These are phyloP conservation scores for Solanum gracilifrons DNA, from an alignment of 257 asterid genomes.

Conservation along the genomic window DNA sequence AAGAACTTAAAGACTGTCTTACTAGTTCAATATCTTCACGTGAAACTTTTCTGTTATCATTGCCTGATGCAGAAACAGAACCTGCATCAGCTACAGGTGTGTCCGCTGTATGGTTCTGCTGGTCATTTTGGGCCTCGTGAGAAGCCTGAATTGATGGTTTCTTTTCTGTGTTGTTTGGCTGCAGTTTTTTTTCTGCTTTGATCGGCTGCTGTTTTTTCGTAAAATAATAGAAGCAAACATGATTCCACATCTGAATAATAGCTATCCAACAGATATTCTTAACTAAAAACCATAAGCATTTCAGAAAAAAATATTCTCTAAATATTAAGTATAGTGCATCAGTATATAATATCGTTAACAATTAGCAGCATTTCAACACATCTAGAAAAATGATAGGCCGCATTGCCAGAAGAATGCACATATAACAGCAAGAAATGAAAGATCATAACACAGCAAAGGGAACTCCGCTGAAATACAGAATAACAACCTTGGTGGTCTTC, in stretches of 20 bases:
- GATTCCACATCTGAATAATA: neutral
- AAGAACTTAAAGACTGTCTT: constrained; percentile 17
- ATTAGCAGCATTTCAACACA: neutral
- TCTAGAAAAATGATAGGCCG: neutral
- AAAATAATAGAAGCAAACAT: neutral
- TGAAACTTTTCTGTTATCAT: constrained; percentile 76
- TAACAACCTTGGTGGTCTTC: constrained; percentile 4
- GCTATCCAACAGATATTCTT: neutral
- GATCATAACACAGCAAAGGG: neutral
- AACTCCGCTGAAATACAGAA: neutral
- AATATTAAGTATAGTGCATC: neutral
- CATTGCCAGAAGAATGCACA: neutral
- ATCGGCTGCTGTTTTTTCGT: constrained; percentile 24
- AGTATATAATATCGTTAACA: neutral
- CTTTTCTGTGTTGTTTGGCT: constrained; percentile 49
- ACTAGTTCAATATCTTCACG: constrained; percentile 96
- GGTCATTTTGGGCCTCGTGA: constrained; percentile 60
- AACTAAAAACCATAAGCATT: neutral
- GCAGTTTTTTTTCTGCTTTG: constrained; percentile 26
- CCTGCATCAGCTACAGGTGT: constrained; percentile 76
- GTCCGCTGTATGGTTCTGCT: constrained; percentile 45
- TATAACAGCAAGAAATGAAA: neutral
- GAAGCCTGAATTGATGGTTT: constrained; percentile 45
- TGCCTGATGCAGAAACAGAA: constrained; percentile 79
- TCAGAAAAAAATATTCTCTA: neutral